Evolutionary conservation across 2,329 filamentous ascomycete species (phyloP).

Genomic region (Corniculantispora saksenae): DNA sequence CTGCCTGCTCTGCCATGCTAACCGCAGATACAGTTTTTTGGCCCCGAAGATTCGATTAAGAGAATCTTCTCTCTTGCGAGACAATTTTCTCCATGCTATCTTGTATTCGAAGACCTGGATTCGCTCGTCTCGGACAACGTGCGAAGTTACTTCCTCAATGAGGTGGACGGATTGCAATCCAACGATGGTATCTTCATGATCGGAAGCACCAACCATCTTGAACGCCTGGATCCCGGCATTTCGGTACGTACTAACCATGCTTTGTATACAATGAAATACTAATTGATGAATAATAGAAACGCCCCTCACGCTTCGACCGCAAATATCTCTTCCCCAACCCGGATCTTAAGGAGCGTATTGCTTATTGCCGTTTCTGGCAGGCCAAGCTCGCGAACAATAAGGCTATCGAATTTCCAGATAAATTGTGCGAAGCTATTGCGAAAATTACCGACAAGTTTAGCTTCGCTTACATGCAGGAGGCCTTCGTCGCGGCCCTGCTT

Average conservation of each 20-base stretch:
- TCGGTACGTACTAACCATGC: conserved; percentile 37
- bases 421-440: conserved; percentile 59
- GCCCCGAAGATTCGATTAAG: conserved; percentile 57
- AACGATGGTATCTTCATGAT: conserved; percentile 74
- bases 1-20: neutral
- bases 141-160: conserved; percentile 70
- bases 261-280: neutral
- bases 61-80: conserved; percentile 61
- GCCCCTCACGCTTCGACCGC: conserved; percentile 66
- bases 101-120: conserved; percentile 73
- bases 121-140: conserved; percentile 61
- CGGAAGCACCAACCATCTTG: conserved; percentile 65
- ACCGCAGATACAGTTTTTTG: conserved; percentile 41
- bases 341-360: conserved; percentile 51
- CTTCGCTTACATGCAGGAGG: conserved; percentile 71
- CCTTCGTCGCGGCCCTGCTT: conserved; percentile 64
- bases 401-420: conserved; percentile 60
- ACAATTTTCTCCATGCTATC: conserved; percentile 64
- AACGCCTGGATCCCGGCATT: conserved; percentile 66
- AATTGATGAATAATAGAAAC: conserved; percentile 44
- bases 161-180: conserved; percentile 67
- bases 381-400: conserved; percentile 56
- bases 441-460: conserved; percentile 65
- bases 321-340: conserved; percentile 67
- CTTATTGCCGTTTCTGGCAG: conserved; percentile 66